phyloP scores from a whole-genome alignment of 2,329 filamentous ascomycete species.

The Trichoderma sp. region DNA sequence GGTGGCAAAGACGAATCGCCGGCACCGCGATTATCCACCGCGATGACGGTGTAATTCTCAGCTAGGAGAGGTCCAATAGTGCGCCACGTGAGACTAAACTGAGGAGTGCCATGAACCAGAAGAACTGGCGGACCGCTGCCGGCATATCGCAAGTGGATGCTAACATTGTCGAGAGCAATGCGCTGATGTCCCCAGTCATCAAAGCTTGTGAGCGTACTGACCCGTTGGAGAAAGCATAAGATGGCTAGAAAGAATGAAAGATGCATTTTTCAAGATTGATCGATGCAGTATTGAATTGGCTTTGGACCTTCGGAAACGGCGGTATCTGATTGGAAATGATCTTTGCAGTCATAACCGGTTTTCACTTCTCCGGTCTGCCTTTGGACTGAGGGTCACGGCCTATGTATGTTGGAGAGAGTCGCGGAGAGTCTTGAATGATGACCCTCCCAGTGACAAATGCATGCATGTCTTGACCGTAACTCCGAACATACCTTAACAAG shows the following conservation, averaged over 20 bases:
- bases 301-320: too few relatives aligned
- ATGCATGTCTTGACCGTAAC: background rate
- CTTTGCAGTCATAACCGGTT: too few relatives aligned
- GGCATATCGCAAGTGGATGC: conserved; percentile 48
- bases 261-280: background rate
- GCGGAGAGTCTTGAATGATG: background rate
- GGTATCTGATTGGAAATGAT: too few relatives aligned
- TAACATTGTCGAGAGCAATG: conserved; percentile 42
- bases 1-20: too few relatives aligned
- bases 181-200: conserved; percentile 44
- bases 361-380: background rate
- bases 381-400: fast-evolving
- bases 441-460: background rate
- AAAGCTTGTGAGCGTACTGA: conserved; percentile 31
- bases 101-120: too few relatives aligned
- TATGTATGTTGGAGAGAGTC: background rate
- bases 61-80: too few relatives aligned
- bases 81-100: too few relatives aligned
- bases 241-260: background rate
- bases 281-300: too few relatives aligned
- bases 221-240: background rate
- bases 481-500: background rate
- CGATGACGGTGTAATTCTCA: too few relatives aligned
- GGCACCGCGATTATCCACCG: too few relatives aligned
- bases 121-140: conserved; percentile 24